A percentile compares a stretch with the other conserved stretches of the same genome.
These are phyloP conservation scores for Euptelea pleiosperma DNA, from an alignment of 164 flowering plant genomes.

Conservation along the genomic window DNA sequence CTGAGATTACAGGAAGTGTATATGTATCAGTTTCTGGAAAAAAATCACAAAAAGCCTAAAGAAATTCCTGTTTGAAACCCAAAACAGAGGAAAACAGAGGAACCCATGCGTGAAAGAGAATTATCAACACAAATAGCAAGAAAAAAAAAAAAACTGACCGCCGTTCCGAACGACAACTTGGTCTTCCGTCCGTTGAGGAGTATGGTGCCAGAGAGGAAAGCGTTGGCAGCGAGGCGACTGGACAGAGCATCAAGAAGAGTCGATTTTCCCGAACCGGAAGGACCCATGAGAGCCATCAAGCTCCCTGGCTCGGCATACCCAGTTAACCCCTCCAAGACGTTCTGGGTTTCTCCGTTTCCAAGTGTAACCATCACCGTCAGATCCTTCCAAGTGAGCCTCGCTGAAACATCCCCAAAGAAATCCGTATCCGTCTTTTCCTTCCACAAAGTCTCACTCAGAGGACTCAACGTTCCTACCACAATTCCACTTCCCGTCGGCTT, in stretches of 20 bases:
- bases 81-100: conserved; percentile 7
- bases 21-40: background rate
- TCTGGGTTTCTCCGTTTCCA: conserved; percentile 64
- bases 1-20: conserved; percentile 26
- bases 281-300: conserved; percentile 89
- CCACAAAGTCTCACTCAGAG: conserved; percentile 84
- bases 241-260: conserved; percentile 88
- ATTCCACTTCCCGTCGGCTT: conserved; percentile 32
- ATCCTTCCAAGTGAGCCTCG: conserved; percentile 85
- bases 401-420: conserved; percentile 72
- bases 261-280: conserved; percentile 92
- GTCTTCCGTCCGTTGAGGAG: conserved; percentile 82
- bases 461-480: conserved; percentile 55
- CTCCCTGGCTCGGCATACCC: conserved; percentile 87
- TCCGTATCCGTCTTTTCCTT: conserved; percentile 52
- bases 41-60: background rate
- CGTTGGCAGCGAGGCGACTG: conserved; percentile 81
- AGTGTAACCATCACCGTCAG: conserved; percentile 73
- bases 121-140: background rate
- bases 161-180: conserved; percentile 84
- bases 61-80: background rate
- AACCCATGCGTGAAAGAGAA: background rate
- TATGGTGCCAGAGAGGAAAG: conserved; percentile 74
- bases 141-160: conserved; percentile 42
- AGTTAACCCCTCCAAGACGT: conserved; percentile 65